Evolutionary conservation across 495 filamentous ascomycete genomes (phyloP).

Genomic region (Hypomontagnella submonticulosa): DNA sequence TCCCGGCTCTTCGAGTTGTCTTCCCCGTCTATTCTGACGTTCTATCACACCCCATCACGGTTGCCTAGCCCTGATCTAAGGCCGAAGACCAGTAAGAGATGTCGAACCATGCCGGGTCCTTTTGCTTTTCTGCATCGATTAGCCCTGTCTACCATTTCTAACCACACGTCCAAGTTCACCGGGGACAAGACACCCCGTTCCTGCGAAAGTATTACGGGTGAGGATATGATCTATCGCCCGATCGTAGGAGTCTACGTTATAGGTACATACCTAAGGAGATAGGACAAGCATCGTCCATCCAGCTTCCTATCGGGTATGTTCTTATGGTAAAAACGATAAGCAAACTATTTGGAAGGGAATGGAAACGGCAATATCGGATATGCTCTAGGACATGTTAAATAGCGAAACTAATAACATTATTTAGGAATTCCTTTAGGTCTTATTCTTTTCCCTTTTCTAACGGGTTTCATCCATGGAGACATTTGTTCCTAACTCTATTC

Average conservation of each 20-base stretch:
- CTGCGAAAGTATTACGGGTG: constrained; percentile 8
- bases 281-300: not conserved
- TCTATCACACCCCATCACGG: constrained; percentile 5
- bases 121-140: constrained; percentile 23
- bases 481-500: no score
- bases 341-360: no score
- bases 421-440: no score
- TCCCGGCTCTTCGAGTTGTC: not conserved
- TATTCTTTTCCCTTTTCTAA: no score
- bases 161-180: not conserved
- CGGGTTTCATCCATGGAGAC: no score
- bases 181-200: not conserved
- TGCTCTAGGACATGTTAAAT: no score
- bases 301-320: no score
- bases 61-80: constrained; percentile 5
- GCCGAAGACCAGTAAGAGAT: not conserved
- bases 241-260: constrained; percentile 1
- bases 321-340: no score
- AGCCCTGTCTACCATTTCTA: constrained; percentile 2
- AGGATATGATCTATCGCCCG: constrained; percentile 8
- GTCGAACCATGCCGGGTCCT: constrained; percentile 5
- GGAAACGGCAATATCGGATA: no score
- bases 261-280: not conserved
- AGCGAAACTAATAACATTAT: no score
- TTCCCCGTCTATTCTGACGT: not conserved